Evolutionary conservation across 345 rosid species (phyloP), one percentile per base, ranked within the genome.

Genomic region (Lagerstroemia speciosa): DNA sequence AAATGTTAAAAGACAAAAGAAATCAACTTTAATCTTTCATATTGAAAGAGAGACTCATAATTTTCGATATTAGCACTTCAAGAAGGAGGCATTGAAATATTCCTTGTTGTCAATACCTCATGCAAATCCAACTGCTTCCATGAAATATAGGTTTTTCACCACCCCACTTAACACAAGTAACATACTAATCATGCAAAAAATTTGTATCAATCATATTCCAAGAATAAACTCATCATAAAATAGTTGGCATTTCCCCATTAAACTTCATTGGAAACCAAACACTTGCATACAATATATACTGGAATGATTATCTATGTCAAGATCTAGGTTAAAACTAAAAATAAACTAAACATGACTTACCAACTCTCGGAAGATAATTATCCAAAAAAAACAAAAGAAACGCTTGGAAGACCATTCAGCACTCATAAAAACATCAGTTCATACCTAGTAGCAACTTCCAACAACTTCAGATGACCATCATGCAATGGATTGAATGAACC

Each of bases 401-500:
- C n/a, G n/a, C n/a, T 11, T n/a, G 32, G 12, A 31, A 12, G 32
- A 29, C 32, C 22, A 30, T 34, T 24, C 30, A 24, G 14, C 27
- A 64, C 5, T n/a, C 40, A 24, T n/a, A 60, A 65, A 36, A 53
- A 32, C 17, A 60, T 36, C 64, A 31, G 19, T 45, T 29, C 73
- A 30, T 83, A 93, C 97, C 97, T 87, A 68, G 85, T 79, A 63
- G 99, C 97, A 70, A 78, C 95, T 75, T 94, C 95, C 85, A 94
- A 78, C 66, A 94, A 97, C 89, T 87, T 79, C 75, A 88, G 81
- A 76, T 91, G 97, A 62, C 90, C 97, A n/a, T 89, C 86, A 60
- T 94, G 99, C 75, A 91, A 81, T 24, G 97, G 99, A 68, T 94
- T 88, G 82, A 94, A 94, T 45, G 96, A 89, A 73, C 99, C 99